phyloP scores from a whole-genome alignment of 306 rosid species.

The Glycine latifolia region DNA sequence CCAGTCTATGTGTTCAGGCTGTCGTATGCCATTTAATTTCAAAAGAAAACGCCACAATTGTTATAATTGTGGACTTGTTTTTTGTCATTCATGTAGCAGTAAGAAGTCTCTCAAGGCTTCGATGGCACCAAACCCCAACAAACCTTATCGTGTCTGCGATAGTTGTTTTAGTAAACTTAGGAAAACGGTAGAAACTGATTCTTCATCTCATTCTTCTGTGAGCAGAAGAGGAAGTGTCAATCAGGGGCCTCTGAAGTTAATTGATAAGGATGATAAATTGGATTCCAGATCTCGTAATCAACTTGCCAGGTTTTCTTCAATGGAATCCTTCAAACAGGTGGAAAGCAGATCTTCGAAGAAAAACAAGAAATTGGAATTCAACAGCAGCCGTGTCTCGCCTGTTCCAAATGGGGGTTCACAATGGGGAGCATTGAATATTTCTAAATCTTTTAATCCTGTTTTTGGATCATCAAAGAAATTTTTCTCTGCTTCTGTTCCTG shows the following conservation, averaged over 20 bases:
- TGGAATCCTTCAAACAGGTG: conserved; percentile 90
- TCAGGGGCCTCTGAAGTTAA: conserved; percentile 71
- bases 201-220: conserved; percentile 81
- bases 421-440: conserved; percentile 88
- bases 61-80: conserved; percentile 96
- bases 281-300: conserved; percentile 84
- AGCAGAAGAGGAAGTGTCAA: conserved; percentile 93
- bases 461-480: conserved; percentile 99
- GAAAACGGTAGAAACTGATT: conserved; percentile 76
- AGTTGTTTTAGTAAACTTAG: conserved; percentile 84
- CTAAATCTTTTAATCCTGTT: conserved; percentile 94
- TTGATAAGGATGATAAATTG: conserved; percentile 83
- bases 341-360: conserved; percentile 88
- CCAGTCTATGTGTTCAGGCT: conserved; percentile 99
- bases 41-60: conserved; percentile 98
- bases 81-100: conserved; percentile 97
- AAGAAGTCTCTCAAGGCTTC: conserved; percentile 96
- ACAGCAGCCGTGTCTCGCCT: conserved; percentile 96
- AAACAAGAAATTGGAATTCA: conserved; percentile 95
- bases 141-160: conserved; percentile 98
- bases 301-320: conserved; percentile 73
- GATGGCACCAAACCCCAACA: conserved; percentile 99
- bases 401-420: conserved; percentile 93
- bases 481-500: conserved; percentile 99
- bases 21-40: conserved; percentile 93